phyloP scores from a whole-genome alignment of 441 rosid genomes.

The Monsonia emarginata region DNA sequence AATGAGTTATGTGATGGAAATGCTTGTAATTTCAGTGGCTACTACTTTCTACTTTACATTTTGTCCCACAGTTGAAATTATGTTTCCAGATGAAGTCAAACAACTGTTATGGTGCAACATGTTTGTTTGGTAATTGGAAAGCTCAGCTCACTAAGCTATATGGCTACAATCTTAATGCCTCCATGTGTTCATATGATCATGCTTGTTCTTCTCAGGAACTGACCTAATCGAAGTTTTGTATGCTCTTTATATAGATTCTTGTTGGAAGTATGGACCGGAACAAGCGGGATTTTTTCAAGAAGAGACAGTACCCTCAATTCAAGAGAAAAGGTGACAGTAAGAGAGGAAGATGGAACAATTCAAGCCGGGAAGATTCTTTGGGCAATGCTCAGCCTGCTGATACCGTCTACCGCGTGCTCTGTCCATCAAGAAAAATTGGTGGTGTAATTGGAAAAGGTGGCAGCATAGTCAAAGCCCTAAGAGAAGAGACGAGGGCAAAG shows the following conservation, averaged over 20 bases:
- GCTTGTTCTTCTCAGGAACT: background rate
- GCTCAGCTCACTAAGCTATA: background rate
- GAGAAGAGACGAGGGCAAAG: constrained; percentile 47
- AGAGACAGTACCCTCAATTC: constrained; percentile 23
- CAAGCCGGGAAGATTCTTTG: constrained; percentile 25
- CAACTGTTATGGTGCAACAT: background rate
- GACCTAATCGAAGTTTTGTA: background rate
- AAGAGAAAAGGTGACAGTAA: constrained; percentile 34
- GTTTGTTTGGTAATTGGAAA: background rate
- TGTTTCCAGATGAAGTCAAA: background rate
- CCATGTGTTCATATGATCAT: constrained; percentile 6
- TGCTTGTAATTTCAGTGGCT: background rate
- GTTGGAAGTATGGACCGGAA: constrained; percentile 29
- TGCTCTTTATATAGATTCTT: constrained; percentile 1
- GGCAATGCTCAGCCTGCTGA: constrained; percentile 31
- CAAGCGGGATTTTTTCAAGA: constrained; percentile 31
- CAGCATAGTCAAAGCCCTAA: constrained; percentile 33
- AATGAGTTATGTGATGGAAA: background rate
- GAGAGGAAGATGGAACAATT: constrained; percentile 32
- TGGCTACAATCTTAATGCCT: background rate
- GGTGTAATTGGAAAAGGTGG: constrained; percentile 58
- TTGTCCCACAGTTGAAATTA: no score
- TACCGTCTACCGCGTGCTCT: constrained; percentile 46
- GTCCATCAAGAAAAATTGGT: constrained; percentile 53
- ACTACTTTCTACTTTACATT: no score